A percentile compares a stretch with the other conserved stretches of the same genome.
Evolutionary conservation across 148 eudicot species (phyloP).

Genomic region (Arctostaphylos glauca): DNA sequence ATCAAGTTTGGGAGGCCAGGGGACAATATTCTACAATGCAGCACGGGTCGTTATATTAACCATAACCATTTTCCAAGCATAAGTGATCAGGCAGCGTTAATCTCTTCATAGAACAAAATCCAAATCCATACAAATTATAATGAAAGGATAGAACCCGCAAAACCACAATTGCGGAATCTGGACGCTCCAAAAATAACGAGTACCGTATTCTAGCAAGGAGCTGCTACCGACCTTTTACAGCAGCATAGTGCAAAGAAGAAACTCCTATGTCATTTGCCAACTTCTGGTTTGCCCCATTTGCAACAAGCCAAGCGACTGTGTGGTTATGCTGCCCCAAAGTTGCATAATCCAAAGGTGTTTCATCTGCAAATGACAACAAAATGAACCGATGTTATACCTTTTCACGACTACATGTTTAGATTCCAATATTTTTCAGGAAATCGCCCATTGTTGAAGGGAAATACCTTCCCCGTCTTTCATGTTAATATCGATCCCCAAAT

Average conservation of each 20-base stretch:
- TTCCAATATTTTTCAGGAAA: not conserved
- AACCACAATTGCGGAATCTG: too few species aligned
- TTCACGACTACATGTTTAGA: not conserved
- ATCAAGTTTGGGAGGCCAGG: too few species aligned
- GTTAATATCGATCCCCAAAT: constrained; percentile 17
- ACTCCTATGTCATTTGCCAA: constrained; percentile 17
- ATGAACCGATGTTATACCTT: not conserved
- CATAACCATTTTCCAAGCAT: not conserved
- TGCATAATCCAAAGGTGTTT: constrained; percentile 21
- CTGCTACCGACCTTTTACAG: constrained; percentile 6
- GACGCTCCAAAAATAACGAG: too few species aligned
- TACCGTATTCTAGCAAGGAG: not conserved
- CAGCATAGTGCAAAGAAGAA: constrained; percentile 24
- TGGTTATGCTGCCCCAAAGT: not conserved
- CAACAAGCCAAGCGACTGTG: constrained; percentile 21
- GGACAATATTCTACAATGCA: too few species aligned
- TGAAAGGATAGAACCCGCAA: too few species aligned
- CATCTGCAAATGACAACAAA: constrained; percentile 13
- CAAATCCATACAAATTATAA: not conserved
- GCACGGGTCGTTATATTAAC: too few species aligned
- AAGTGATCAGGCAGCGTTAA: not conserved
- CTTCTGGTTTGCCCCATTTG: constrained; percentile 24
- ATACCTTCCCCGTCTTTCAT: constrained; percentile 21
- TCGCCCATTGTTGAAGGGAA: not conserved
- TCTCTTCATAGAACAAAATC: not conserved